Evolutionary conservation across 2,329 filamentous ascomycete species (phyloP), one percentile per base, ranked within the genome.

Genomic region (Colletotrichum sidae): DNA sequence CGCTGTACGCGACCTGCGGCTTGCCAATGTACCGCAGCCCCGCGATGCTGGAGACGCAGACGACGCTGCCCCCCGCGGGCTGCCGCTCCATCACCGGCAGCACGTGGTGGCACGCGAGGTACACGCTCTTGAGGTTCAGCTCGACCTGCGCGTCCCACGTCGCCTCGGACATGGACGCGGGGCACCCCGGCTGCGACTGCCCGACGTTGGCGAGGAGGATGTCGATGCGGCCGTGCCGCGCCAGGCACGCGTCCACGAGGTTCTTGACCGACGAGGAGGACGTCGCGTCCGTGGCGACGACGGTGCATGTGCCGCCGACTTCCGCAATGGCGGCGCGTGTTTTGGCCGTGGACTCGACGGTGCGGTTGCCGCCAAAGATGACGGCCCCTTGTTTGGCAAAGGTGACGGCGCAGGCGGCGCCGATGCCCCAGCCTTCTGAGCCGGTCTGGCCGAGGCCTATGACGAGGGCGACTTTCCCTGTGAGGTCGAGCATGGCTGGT

Each of bases 181-280:
- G 81, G 37, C 79, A 78, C 0, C 85, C 85, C 0, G 80, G 81
- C 63, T 88, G 85, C 0, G 82, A 85, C 56, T 81, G 81, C 2
- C 87, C 88, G 3, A 89, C 87, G 56, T 89, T 89, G 68, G 88
- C 88, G 13, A 90, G 72, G 0, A 90, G 75, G 25, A 90, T 84
- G 67, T 90, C 87, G 57, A 89, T 84, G 6, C 83, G 80, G 8
- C 85, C 85, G 65, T 88, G 81, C 44, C 81, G 82, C 0, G 76
- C 71, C 15, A 86, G 70, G 49, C 85, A 88, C 0, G 80, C 79
- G 39, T 85, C 80, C 4, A 89, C 81, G 0, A 88, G 79, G 0
- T 72, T 72, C 67, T 85, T 83, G 70, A 88, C 85, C 13, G 84
- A 83, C 0, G 74, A 70, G 0, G 82, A 80, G 6, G 82, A 81